Conservation (phyloP, 2,329 filamentous ascomycete species). For the Colletotrichum gloeosporioides region DNA sequence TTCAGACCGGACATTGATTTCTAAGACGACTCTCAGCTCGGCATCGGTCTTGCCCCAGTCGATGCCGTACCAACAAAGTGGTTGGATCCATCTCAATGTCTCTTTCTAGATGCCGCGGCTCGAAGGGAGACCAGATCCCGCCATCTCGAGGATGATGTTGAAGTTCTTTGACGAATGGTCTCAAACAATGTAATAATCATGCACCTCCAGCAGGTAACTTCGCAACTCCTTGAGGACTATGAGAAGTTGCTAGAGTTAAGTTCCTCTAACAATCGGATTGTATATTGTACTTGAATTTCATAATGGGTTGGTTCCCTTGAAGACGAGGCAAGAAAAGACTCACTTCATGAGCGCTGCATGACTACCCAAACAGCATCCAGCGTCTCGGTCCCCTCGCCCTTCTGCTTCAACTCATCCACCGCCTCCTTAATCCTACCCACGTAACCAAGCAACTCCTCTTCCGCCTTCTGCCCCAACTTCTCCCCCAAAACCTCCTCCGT, state of each 20-base stretch:
- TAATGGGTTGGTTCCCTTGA: neutral
- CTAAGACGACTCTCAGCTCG: neutral
- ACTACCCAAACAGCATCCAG: slow-evolving; percentile 15
- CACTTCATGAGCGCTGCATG: neutral
- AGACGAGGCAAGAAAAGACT: neutral
- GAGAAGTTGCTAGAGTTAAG: neutral
- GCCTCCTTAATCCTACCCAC: neutral
- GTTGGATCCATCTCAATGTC: neutral
- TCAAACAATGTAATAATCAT: neutral
- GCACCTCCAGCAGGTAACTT: neutral
- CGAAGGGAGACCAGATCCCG: fast-evolving
- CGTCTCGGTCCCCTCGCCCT: neutral
- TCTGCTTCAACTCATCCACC: neutral
- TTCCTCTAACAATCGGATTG: neutral
- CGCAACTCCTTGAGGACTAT: neutral
- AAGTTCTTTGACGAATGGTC: neutral
- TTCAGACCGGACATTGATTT: neutral
- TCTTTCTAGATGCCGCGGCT: fast-evolving
- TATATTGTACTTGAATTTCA: neutral
- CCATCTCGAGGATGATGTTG: neutral
- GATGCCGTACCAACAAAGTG: fast-evolving
- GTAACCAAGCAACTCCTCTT: slow-evolving; percentile 8
- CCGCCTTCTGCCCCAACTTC: neutral
- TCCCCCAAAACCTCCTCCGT: neutral
- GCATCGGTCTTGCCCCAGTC: slow-evolving; percentile 35